Conservation (phyloP, 306 rosid species). For the Vigna mungo region DNA sequence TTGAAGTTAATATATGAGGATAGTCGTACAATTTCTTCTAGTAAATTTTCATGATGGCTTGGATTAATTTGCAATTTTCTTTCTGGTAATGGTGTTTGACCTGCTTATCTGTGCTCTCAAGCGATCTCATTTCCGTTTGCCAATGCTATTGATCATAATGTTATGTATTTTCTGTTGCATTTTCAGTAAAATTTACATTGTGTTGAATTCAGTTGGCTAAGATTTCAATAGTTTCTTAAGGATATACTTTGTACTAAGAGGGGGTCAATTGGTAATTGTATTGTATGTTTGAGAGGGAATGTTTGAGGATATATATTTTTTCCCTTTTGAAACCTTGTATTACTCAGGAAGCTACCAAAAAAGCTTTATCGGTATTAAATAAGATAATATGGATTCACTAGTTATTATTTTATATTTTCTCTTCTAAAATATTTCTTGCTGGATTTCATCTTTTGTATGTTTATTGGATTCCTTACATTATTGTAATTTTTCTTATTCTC, state of each 20-base stretch:
- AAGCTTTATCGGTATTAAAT: not conserved
- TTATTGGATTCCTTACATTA: not conserved
- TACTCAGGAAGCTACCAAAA: not conserved
- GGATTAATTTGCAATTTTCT: not conserved
- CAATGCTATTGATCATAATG: constrained; percentile 16
- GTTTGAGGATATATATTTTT: too few species aligned
- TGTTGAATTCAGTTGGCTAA: not conserved
- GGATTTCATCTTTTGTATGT: not conserved
- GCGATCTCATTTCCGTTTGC: not conserved
- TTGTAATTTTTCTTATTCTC: constrained; percentile 28
- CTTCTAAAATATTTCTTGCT: constrained; percentile 18
- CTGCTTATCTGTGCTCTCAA: not conserved
- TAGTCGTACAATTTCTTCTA: not conserved
- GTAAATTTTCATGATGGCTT: not conserved
- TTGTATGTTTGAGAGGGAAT: not conserved
- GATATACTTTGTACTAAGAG: not conserved
- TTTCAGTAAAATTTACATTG: constrained; percentile 20
- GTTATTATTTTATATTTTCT: not conserved
- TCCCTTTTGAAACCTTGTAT: not conserved
- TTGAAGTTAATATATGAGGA: not conserved
- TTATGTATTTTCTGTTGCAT: constrained; percentile 6
- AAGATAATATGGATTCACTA: not conserved
- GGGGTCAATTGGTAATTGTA: constrained; percentile 20
- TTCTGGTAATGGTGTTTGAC: not conserved
- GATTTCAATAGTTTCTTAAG: not conserved